phyloP scores from a whole-genome alignment of 495 filamentous ascomycete species.

The Xylaria nigripes region DNA sequence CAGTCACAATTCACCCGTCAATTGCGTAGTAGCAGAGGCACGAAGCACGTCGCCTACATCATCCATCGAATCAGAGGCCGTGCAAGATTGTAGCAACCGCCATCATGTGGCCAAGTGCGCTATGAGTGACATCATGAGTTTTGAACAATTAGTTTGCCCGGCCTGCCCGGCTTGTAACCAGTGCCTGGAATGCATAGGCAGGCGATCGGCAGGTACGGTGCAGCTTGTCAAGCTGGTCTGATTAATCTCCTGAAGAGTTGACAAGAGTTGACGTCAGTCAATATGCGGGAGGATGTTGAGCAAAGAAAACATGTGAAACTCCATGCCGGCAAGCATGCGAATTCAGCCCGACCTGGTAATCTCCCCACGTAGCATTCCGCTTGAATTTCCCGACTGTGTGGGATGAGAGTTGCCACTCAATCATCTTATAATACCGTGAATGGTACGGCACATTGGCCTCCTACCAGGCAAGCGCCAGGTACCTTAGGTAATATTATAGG shows the following conservation, averaged over 20 bases:
- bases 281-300: background rate
- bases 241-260: background rate
- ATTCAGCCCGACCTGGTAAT: background rate
- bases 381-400: too few species aligned
- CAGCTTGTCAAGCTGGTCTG: too few species aligned
- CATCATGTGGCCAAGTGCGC: background rate
- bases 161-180: background rate
- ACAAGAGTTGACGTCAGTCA: slow-evolving; percentile 7
- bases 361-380: background rate
- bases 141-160: background rate
- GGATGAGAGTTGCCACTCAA: background rate
- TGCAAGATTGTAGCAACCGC: background rate
- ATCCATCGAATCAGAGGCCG: background rate
- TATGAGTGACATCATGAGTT: background rate
- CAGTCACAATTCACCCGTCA: background rate
- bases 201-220: background rate
- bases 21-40: background rate
- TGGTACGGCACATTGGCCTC: too few species aligned
- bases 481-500: too few species aligned
- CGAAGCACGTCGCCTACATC: background rate
- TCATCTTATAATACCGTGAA: too few species aligned
- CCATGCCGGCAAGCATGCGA: background rate
- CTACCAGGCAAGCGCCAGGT: too few species aligned
- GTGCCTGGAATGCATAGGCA: background rate
- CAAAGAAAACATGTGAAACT: background rate